phyloP scores from a whole-genome alignment of 805 yeast genomes.

The Pichia sporocuriosa region DNA sequence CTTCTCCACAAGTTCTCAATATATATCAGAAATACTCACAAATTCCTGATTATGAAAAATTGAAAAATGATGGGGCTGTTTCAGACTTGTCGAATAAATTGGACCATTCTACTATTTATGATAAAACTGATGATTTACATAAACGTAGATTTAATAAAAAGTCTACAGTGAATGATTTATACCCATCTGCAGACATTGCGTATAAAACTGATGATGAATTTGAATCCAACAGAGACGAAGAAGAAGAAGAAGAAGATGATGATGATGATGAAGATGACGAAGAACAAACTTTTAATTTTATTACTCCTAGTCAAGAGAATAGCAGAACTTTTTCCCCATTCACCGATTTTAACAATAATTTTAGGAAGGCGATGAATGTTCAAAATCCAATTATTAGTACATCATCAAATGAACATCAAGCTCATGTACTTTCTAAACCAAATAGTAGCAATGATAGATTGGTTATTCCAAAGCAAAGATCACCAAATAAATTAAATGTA shows the following conservation, averaged over 20 bases:
- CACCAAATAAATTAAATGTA: background rate
- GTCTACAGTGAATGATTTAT: slow-evolving; percentile 14
- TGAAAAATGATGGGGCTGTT: slow-evolving; percentile 9
- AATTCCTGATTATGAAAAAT: slow-evolving; percentile 19
- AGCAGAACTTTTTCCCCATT: slow-evolving; percentile 30
- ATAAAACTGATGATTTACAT: background rate
- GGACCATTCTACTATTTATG: background rate
- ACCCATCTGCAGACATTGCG: slow-evolving; percentile 17
- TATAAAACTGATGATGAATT: slow-evolving; percentile 20
- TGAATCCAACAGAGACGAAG: slow-evolving; percentile 3
- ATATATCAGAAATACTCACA: slow-evolving; percentile 31
- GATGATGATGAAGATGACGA: slow-evolving; percentile 9
- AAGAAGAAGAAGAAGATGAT: slow-evolving; percentile 6
- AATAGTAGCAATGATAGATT: slow-evolving; percentile 4
- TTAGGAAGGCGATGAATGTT: slow-evolving; percentile 21
- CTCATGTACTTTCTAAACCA: no score
- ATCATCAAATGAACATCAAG: background rate
- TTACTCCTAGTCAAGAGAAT: background rate
- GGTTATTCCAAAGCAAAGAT: slow-evolving; percentile 19
- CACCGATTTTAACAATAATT: slow-evolving; percentile 29
- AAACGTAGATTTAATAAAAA: background rate
- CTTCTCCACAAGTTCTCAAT: slow-evolving; percentile 26
- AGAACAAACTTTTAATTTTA: slow-evolving; percentile 8
- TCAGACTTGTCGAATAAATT: no score
- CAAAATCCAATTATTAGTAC: slow-evolving; percentile 1